Evolutionary conservation across 164 flowering plant species (phyloP).

Genomic region (Vitis rotundifolia): DNA sequence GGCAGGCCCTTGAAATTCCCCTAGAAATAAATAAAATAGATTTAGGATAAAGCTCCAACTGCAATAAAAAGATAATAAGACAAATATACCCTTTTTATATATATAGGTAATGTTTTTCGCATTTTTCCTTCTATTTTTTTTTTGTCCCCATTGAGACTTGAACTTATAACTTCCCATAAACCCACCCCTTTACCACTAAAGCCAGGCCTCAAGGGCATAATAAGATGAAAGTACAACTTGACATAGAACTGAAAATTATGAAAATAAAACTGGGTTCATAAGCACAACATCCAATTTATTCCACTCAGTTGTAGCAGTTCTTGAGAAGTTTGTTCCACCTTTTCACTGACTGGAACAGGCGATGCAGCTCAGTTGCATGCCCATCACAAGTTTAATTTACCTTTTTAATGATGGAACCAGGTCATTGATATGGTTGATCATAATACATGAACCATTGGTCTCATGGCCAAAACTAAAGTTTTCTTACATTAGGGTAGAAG

Average conservation of each 20-base stretch:
- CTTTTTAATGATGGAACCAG: not conserved
- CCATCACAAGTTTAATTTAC: not conserved
- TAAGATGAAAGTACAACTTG: not conserved
- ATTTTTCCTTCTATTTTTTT: too few relatives aligned
- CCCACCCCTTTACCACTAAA: too few relatives aligned
- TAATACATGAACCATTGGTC: not conserved
- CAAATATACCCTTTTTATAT: not conserved
- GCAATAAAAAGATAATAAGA: not conserved
- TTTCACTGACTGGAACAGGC: not conserved
- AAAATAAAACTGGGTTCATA: not conserved
- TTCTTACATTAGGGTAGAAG: not conserved
- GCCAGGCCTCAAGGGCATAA: not conserved
- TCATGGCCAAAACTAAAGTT: not conserved
- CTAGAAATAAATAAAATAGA: slow-evolving; percentile 37
- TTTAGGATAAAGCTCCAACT: slow-evolving; percentile 1
- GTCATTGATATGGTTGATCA: not conserved
- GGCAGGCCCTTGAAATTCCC: slow-evolving; percentile 97
- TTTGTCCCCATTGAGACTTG: too few relatives aligned
- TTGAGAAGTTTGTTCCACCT: not conserved
- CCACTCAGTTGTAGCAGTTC: not conserved
- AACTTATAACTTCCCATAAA: too few relatives aligned
- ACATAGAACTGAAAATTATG: not conserved
- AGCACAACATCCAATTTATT: not conserved
- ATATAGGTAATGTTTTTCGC: too few relatives aligned
- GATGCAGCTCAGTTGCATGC: not conserved